Conservation (phyloP, 495 filamentous ascomycete genomes). For the Aspergillus hancockii region DNA sequence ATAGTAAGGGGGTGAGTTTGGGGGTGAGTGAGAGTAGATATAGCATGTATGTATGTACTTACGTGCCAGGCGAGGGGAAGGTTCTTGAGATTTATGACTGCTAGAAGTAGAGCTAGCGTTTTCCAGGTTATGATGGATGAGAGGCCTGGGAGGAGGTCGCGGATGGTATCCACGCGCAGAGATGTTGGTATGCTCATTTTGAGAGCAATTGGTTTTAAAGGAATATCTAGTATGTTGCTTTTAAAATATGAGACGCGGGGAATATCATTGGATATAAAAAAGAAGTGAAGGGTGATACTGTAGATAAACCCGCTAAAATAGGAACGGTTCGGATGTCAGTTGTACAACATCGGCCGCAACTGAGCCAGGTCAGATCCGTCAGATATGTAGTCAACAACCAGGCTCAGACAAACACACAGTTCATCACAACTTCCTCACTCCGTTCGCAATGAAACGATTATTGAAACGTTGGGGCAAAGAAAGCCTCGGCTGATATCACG, state of each 20-base stretch:
- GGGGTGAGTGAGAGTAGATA: conserved; percentile 23
- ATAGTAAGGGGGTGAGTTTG: conserved; percentile 42
- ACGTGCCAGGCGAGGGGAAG: conserved; percentile 67
- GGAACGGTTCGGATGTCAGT: not conserved
- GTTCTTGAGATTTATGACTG: conserved; percentile 61
- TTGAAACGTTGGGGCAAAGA: conserved; percentile 15
- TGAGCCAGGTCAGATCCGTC: conserved; percentile 11
- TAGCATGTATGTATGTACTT: conserved; percentile 28
- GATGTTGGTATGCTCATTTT: conserved; percentile 5
- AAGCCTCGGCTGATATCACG: conserved; percentile 19
- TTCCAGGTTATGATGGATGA: conserved; percentile 50
- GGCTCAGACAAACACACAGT: not conserved
- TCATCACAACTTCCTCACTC: not conserved
- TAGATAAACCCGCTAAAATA: conserved; percentile 41
- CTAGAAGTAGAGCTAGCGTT: conserved; percentile 53
- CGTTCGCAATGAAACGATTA: conserved; percentile 2
- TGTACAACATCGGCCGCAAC: not conserved
- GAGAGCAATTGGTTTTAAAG: no score
- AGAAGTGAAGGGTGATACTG: not conserved
- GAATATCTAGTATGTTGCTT: no score
- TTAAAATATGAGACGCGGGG: not conserved
- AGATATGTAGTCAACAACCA: not conserved
- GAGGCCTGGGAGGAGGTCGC: conserved; percentile 24
- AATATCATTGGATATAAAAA: not conserved
- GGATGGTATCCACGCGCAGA: conserved; percentile 26